Conservation (phyloP, 148 eudicot species). For the Nepenthes mirabilis region DNA sequence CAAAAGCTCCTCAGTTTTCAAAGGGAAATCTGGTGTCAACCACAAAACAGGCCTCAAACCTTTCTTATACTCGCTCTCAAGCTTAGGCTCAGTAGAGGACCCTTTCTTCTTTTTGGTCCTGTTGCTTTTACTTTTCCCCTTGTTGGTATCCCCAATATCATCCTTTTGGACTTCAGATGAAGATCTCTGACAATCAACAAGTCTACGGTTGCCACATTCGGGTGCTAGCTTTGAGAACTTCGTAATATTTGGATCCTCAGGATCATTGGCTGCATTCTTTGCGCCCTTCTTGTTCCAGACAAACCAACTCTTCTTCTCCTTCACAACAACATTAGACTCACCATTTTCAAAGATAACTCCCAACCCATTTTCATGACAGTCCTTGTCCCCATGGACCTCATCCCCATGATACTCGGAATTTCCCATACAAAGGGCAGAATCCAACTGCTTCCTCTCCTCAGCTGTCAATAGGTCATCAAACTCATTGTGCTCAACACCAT, state of each 20-base stretch:
- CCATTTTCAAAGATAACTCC: slow-evolving; percentile 32
- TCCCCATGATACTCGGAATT: slow-evolving; percentile 52
- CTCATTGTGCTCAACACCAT: slow-evolving; percentile 55
- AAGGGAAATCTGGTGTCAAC: slow-evolving; percentile 84
- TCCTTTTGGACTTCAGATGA: slow-evolving; percentile 36
- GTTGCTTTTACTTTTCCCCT: slow-evolving; percentile 45
- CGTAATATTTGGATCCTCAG: slow-evolving; percentile 56
- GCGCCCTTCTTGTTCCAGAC: slow-evolving; percentile 76
- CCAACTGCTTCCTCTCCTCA: slow-evolving; percentile 69
- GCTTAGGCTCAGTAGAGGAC: slow-evolving; percentile 34
- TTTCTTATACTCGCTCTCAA: slow-evolving; percentile 80
- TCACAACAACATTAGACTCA: slow-evolving; percentile 40
- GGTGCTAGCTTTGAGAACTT: slow-evolving; percentile 61
- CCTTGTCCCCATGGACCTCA: slow-evolving; percentile 36
- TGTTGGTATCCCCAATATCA: slow-evolving; percentile 33
- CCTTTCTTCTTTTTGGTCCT: slow-evolving; percentile 90
- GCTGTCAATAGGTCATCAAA: slow-evolving; percentile 66
- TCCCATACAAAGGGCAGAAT: slow-evolving; percentile 73
- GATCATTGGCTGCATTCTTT: slow-evolving; percentile 36
- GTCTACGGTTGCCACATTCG: slow-evolving; percentile 36
- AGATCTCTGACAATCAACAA: not conserved
- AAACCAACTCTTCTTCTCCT: slow-evolving; percentile 79
- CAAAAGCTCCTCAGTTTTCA: slow-evolving; percentile 82
- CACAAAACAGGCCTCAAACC: slow-evolving; percentile 85
- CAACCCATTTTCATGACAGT: slow-evolving; percentile 28